phyloP scores from a whole-genome alignment of 2,329 filamentous ascomycete genomes.

The Mariannaea elegans region DNA sequence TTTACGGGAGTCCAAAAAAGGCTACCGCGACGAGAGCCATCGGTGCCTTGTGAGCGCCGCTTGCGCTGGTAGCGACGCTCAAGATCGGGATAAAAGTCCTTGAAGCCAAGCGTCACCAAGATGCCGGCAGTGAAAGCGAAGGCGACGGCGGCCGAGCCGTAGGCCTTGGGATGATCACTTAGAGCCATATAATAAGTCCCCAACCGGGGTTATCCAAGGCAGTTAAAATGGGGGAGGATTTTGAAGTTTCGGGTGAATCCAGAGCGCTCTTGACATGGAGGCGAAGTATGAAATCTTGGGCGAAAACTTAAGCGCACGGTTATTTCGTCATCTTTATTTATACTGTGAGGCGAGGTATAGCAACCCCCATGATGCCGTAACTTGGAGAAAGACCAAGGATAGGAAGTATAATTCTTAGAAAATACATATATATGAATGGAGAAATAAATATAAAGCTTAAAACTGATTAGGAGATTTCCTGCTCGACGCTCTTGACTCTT shows the following conservation, averaged over 20 bases:
- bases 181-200: slow-evolving; percentile 60
- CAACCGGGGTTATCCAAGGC: background rate
- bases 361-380: too few species aligned
- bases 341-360: background rate
- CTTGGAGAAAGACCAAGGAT: too few species aligned
- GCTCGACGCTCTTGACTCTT: too few species aligned
- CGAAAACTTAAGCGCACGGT: background rate
- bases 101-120: slow-evolving; percentile 78
- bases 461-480: too few species aligned
- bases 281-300: background rate
- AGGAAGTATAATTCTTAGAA: too few species aligned
- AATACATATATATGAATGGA: too few species aligned
- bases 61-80: slow-evolving; percentile 69
- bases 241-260: background rate
- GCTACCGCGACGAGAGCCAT: slow-evolving; percentile 50
- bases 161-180: slow-evolving; percentile 68
- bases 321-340: background rate
- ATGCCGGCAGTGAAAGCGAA: slow-evolving; percentile 82
- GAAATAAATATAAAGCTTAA: too few species aligned
- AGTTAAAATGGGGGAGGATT: background rate
- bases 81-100: slow-evolving; percentile 81
- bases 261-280: background rate
- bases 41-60: slow-evolving; percentile 36
- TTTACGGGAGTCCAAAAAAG: slow-evolving; percentile 59
- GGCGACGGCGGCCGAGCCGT: slow-evolving; percentile 71